A percentile compares a stretch with the other conserved stretches of the same genome.
Evolutionary conservation across 306 rosid genomes (phyloP).

Genomic region (Amphicarpaea edgeworthii): DNA sequence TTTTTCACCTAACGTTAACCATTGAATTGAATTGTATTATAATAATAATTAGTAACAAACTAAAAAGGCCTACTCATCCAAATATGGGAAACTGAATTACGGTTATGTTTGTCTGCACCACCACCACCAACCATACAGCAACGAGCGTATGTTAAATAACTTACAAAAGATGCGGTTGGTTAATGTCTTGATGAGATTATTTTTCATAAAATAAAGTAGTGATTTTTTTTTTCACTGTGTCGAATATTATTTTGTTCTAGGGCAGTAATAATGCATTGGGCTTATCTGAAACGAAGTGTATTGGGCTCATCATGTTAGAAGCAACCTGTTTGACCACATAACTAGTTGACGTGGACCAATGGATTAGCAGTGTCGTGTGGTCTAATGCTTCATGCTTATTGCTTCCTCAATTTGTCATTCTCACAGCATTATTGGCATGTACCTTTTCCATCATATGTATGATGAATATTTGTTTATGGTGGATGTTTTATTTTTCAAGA

Average conservation of each 20-base stretch:
- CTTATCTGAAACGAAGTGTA: neutral
- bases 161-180: neutral
- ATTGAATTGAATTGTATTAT: constrained; percentile 41
- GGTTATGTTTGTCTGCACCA: constrained; percentile 48
- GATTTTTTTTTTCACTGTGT: no score
- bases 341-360: neutral
- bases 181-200: neutral
- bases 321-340: neutral
- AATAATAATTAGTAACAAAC: constrained; percentile 40
- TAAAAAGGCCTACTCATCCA: constrained; percentile 41
- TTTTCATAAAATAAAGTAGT: neutral
- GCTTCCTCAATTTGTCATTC: no score
- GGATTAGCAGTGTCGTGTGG: constrained; percentile 4
- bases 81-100: constrained; percentile 33
- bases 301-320: constrained; percentile 2
- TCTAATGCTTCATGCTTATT: no score
- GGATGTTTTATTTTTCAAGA: no score
- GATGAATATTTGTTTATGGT: no score
- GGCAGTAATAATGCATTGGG: constrained; percentile 1
- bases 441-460: no score
- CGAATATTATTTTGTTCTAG: no score
- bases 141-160: constrained; percentile 41
- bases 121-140: constrained; percentile 50
- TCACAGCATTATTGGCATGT: no score
- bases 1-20: constrained; percentile 40